phyloP scores from a whole-genome alignment of 2,329 filamentous ascomycete genomes.

The Arthroderma sp. region DNA sequence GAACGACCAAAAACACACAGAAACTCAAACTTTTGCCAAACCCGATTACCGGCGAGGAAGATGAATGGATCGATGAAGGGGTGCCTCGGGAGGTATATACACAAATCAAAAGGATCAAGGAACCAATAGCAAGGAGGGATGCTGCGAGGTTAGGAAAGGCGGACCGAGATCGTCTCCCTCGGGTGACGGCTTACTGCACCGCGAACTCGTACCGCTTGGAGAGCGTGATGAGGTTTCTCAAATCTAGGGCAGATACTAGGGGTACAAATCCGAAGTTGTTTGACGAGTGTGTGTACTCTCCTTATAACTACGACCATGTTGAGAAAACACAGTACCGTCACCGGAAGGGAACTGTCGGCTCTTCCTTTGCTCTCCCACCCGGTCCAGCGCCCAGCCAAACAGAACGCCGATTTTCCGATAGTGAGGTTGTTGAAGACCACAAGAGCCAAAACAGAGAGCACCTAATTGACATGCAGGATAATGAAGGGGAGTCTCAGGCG shows the following conservation, averaged over 20 bases:
- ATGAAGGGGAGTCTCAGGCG: slow-evolving; percentile 8
- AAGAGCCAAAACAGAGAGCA: slow-evolving; percentile 45
- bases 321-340: slow-evolving; percentile 18
- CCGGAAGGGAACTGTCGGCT: slow-evolving; percentile 1
- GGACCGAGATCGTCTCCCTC: slow-evolving; percentile 70
- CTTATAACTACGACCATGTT: slow-evolving; percentile 63
- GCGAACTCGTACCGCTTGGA: slow-evolving; percentile 87
- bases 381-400: neutral
- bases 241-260: slow-evolving; percentile 63
- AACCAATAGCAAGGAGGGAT: slow-evolving; percentile 82
- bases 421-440: slow-evolving; percentile 52
- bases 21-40: slow-evolving; percentile 96
- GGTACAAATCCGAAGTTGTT: slow-evolving; percentile 82
- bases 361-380: slow-evolving; percentile 9
- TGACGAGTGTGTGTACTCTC: slow-evolving; percentile 95
- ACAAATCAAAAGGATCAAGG: slow-evolving; percentile 95
- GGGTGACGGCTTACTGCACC: slow-evolving; percentile 94
- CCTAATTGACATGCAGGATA: slow-evolving; percentile 47
- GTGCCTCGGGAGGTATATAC: slow-evolving; percentile 92
- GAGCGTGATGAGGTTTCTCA: slow-evolving; percentile 76
- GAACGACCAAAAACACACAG: slow-evolving; percentile 89
- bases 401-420: slow-evolving; percentile 40
- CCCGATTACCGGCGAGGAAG: slow-evolving; percentile 68
- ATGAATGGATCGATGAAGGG: slow-evolving; percentile 70
- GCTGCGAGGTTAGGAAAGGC: slow-evolving; percentile 87